Percentiles rank a stretch among this genome's conserved stretches.
These are phyloP conservation scores for Pseudophaeomoniella oleicola DNA, from an alignment of 2,329 filamentous ascomycete species.

Conservation along the genomic window DNA sequence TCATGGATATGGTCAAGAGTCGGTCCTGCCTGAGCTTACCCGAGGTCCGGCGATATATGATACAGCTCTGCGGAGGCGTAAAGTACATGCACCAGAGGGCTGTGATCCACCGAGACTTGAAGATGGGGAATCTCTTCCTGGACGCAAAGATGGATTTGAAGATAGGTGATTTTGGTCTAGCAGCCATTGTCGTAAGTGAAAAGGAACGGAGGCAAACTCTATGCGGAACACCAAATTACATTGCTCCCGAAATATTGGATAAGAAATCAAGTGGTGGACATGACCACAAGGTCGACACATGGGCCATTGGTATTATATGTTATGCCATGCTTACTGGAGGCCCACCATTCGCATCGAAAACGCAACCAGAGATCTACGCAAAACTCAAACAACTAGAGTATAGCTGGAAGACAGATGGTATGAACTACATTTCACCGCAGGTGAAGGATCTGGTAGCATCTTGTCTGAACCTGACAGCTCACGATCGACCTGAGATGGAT, in stretches of 20 bases:
- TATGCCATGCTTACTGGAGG: conserved; percentile 91
- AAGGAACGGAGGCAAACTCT: conserved; percentile 89
- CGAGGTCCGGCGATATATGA: conserved; percentile 82
- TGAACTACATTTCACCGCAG: conserved; percentile 33
- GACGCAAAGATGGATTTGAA: conserved; percentile 95
- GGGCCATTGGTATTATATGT: conserved; percentile 96
- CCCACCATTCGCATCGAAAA: conserved; percentile 79
- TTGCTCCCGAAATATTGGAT: conserved; percentile 89
- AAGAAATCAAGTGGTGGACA: conserved; percentile 79
- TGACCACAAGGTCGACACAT: conserved; percentile 95
- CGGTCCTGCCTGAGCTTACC: conserved; percentile 82
- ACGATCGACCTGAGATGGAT: conserved; percentile 33
- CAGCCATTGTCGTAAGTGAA: conserved; percentile 78
- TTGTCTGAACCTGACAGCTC: conserved; percentile 31
- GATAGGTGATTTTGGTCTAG: conserved; percentile 91
- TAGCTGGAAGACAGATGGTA: conserved; percentile 31
- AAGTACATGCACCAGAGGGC: conserved; percentile 95
- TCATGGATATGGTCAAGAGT: conserved; percentile 96
- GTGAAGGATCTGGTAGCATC: conserved; percentile 32
- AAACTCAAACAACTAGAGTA: conserved; percentile 33
- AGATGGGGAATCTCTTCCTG: conserved; percentile 96
- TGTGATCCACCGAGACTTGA: conserved; percentile 91
- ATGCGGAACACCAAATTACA: conserved; percentile 96
- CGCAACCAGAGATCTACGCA: conserved; percentile 36
- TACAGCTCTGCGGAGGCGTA: conserved; percentile 91